Conservation (phyloP, 2,329 filamentous ascomycete genomes). For the Cytospora paraplurivora region DNA sequence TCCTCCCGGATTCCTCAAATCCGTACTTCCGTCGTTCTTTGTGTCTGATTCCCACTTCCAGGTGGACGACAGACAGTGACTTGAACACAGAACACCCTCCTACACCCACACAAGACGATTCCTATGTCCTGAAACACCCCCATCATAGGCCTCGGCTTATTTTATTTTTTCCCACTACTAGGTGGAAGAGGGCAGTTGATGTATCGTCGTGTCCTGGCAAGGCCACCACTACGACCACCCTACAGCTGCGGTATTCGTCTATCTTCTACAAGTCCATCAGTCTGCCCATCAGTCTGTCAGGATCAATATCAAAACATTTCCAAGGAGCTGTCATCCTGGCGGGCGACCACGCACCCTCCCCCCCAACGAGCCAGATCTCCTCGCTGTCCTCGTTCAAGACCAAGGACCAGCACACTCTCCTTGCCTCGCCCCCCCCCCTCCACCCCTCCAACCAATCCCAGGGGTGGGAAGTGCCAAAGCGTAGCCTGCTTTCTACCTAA, state of each 20-base stretch:
- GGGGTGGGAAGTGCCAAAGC: too few species aligned
- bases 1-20: neutral
- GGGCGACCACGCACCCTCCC: too few species aligned
- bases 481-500: too few species aligned
- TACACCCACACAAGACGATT: conserved; percentile 4
- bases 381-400: neutral
- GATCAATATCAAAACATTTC: too few species aligned
- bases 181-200: conserved; percentile 17
- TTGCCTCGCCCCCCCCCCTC: too few species aligned
- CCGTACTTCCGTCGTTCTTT: neutral
- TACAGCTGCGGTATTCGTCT: too few species aligned
- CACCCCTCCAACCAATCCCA: too few species aligned
- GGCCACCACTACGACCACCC: too few species aligned
- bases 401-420: too few species aligned
- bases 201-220: neutral
- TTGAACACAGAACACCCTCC: conserved; percentile 9
- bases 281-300: too few species aligned
- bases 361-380: neutral
- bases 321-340: too few species aligned
- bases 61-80: conserved; percentile 16
- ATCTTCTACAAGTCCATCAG: too few species aligned
- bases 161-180: conserved; percentile 25
- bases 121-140: neutral
- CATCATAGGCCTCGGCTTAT: neutral
- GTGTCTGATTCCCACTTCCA: conserved; percentile 14